Evolutionary conservation across 257 asterid genomes (phyloP).

Genomic region (Ligustrum vulgare): DNA sequence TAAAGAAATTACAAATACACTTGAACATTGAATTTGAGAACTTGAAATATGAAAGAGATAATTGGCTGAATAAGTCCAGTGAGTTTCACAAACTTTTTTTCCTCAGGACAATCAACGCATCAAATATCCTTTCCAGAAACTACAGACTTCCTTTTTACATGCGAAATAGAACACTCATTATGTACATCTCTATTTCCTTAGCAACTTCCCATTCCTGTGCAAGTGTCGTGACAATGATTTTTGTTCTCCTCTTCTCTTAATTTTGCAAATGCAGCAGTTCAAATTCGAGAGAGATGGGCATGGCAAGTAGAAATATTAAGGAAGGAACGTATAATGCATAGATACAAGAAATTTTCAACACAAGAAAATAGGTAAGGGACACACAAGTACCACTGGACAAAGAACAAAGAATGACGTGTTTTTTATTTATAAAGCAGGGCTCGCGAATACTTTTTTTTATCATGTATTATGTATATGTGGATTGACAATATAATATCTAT

Average conservation of each 20-base stretch:
- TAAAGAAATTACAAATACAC: background rate
- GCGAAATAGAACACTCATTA: background rate
- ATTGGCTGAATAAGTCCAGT: background rate
- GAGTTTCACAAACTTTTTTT: background rate
- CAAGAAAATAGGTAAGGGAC: background rate
- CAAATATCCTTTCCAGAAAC: background rate
- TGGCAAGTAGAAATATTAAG: background rate
- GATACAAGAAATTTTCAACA: background rate
- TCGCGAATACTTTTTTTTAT: background rate
- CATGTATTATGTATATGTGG: background rate
- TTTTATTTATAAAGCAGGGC: background rate
- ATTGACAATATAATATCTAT: background rate
- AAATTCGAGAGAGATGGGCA: background rate
- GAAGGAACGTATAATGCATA: background rate
- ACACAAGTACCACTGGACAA: background rate
- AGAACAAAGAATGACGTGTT: background rate
- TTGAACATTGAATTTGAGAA: no score
- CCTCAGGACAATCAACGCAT: background rate
- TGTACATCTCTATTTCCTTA: background rate
- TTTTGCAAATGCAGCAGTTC: background rate
- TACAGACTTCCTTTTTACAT: background rate
- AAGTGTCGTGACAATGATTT: background rate
- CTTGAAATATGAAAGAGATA: background rate
- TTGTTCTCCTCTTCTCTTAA: background rate
- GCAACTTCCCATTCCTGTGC: background rate